phyloP scores from a whole-genome alignment of 345 rosid species.

The Eucalyptus polyanthemos region DNA sequence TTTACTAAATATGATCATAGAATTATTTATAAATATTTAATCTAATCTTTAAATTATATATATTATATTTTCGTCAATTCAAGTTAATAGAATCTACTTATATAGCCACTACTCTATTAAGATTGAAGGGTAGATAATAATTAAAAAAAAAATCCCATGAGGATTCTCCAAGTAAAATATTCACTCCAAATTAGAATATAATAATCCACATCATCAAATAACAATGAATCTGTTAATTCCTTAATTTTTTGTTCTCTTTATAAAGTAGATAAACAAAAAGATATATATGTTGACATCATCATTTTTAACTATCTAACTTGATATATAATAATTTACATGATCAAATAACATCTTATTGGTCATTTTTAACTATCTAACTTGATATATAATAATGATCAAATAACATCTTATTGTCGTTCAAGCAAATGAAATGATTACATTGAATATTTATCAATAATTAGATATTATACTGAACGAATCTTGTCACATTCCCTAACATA shows the following conservation, averaged over 20 bases:
- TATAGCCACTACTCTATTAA: accelerated
- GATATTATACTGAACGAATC: accelerated
- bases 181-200: not conserved
- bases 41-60: accelerated
- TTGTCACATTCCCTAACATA: not conserved
- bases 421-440: not conserved
- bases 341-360: not conserved
- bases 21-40: not conserved
- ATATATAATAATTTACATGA: not conserved
- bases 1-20: accelerated
- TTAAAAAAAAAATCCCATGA: not conserved
- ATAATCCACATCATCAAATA: not conserved
- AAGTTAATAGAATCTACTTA: not conserved
- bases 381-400: too few relatives aligned
- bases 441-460: not conserved
- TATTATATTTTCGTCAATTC: not conserved
- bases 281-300: not conserved
- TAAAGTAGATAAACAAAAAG: not conserved
- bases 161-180: not conserved
- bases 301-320: not conserved
- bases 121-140: not conserved
- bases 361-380: not conserved
- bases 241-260: not conserved
- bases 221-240: accelerated
- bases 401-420: accelerated